Evolutionary conservation across 345 rosid species (phyloP), one percentile per base, ranked within the genome.

Genomic region (Isatis tinctoria): DNA sequence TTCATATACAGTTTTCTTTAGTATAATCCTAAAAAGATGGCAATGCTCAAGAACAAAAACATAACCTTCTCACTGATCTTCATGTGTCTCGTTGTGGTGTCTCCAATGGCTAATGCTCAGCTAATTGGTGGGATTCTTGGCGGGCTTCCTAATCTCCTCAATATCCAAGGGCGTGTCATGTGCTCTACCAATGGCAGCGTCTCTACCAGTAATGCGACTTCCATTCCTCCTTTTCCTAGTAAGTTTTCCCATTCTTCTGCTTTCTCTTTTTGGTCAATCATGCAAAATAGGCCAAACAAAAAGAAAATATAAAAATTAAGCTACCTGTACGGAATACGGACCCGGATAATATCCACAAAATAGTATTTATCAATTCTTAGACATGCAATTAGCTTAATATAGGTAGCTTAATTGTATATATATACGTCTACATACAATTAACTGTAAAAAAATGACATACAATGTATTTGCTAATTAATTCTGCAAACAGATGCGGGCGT

Each of bases 41-140:
- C 65, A 76, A 43, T 61, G 35, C 22, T 54, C 47, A 76, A 36
- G 44, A 76, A 69, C 65, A 76, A 69, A 63, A 54, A 13, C 59
- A 69, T 26, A 30, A 12, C 48, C 30, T 24, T 69, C 41, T 53
- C 74, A 9, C 4, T 76, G 70, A 32, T 76, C 58, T 33, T 76
- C 17, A 45, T 76, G 43, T 69, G 59, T 69, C 70, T 76, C 48
- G 12, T 76, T 12, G 30, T 76, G 14, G 51, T 69, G 60, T 73
- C 77, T 36, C 82, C 83, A 45, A 26, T 74, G 36, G 83, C 83
- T 9, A 74, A 87, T 36, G 91, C 89, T 14, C 90, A 88, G 68
- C 66, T 85, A 72, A 58, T 88, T 85, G 92, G 59, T 22, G 33
- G 9, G 6, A 13, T 54, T 43, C 30, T 74, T 13, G 86, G 86